phyloP scores from a whole-genome alignment of 2,329 filamentous ascomycete genomes.

The Fusarium sp. region DNA sequence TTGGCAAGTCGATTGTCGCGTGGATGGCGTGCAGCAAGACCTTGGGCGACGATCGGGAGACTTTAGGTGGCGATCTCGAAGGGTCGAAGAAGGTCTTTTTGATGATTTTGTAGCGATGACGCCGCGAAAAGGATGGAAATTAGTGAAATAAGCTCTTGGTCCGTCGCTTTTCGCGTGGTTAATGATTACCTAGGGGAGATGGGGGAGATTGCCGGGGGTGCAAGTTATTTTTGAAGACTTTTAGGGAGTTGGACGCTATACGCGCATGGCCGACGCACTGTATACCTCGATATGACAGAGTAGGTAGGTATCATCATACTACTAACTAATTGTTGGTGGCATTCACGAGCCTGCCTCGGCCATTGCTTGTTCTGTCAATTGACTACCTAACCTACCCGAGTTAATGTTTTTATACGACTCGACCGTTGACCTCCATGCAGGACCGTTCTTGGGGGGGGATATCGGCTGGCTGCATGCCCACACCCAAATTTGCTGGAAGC shows the following conservation, averaged over 20 bases:
- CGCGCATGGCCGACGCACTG: slow-evolving; percentile 22
- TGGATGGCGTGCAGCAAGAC: slow-evolving; percentile 18
- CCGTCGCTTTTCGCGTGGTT: slow-evolving; percentile 14
- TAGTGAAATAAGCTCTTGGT: slow-evolving; percentile 20
- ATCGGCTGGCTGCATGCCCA: slow-evolving; percentile 9
- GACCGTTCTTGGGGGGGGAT: slow-evolving; percentile 6
- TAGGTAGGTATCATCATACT: neutral
- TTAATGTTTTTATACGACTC: neutral
- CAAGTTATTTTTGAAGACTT: slow-evolving; percentile 18
- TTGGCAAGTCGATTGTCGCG: slow-evolving; percentile 24
- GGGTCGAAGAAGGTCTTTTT: slow-evolving; percentile 19
- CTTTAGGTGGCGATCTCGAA: slow-evolving; percentile 33
- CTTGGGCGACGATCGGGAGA: slow-evolving; percentile 7
- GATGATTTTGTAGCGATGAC: neutral
- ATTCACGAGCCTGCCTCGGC: neutral
- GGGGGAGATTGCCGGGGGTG: slow-evolving; percentile 18
- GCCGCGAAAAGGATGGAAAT: neutral
- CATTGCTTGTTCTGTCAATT: neutral
- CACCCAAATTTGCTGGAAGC: neutral
- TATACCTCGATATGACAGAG: slow-evolving; percentile 4
- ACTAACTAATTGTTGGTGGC: neutral
- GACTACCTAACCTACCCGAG: too few relatives aligned
- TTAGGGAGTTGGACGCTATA: neutral
- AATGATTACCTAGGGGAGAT: too few relatives aligned
- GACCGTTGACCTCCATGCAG: neutral